Percentiles rank a stretch among this genome's conserved stretches.
Conservation (phyloP, 176 grass and related monocot species). For the Metroxylon sagu region DNA sequence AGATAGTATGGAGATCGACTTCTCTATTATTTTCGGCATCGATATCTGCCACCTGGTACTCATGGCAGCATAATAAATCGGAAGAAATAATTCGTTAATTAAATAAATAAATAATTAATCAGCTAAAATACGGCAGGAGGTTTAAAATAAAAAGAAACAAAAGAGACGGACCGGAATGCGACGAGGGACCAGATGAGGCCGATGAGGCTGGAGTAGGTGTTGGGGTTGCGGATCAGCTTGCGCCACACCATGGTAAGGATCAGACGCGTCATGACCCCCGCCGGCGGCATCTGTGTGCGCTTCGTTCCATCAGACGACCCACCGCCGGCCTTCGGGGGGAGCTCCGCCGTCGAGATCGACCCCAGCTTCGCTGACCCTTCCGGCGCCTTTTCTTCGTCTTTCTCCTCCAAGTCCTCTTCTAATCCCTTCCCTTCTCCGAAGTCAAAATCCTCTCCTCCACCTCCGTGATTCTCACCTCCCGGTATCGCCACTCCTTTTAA, state of each 20-base stretch:
- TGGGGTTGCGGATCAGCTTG: constrained; percentile 92
- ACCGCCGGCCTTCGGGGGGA: constrained; percentile 22
- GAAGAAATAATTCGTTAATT: too few relatives aligned
- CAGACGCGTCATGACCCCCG: constrained; percentile 75
- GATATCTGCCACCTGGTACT: constrained; percentile 66
- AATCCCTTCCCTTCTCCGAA: constrained; percentile 26
- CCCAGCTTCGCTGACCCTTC: constrained; percentile 42
- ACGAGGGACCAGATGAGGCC: constrained; percentile 78
- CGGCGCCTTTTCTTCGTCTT: constrained; percentile 11
- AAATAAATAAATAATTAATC: too few relatives aligned
- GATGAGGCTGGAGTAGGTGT: constrained; percentile 91
- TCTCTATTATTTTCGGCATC: constrained; percentile 69
- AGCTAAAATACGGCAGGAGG: too few relatives aligned
- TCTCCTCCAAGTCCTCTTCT: constrained; percentile 22
- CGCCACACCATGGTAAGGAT: constrained; percentile 98
- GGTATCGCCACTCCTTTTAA: constrained; percentile 3
- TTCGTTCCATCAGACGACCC: background rate
- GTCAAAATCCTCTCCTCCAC: constrained; percentile 23
- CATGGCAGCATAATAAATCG: too few relatives aligned
- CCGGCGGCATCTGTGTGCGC: constrained; percentile 51
- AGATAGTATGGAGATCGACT: constrained; percentile 94
- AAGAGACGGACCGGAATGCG: constrained; percentile 51
- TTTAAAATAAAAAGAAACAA: background rate
- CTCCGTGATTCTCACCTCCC: constrained; percentile 20
- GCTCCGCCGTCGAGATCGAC: constrained; percentile 36